Percentiles rank a stretch among this genome's conserved stretches.
These are phyloP conservation scores for Botrytis cinerea DNA, from an alignment of 2,329 filamentous ascomycete species.

Conservation along the genomic window DNA sequence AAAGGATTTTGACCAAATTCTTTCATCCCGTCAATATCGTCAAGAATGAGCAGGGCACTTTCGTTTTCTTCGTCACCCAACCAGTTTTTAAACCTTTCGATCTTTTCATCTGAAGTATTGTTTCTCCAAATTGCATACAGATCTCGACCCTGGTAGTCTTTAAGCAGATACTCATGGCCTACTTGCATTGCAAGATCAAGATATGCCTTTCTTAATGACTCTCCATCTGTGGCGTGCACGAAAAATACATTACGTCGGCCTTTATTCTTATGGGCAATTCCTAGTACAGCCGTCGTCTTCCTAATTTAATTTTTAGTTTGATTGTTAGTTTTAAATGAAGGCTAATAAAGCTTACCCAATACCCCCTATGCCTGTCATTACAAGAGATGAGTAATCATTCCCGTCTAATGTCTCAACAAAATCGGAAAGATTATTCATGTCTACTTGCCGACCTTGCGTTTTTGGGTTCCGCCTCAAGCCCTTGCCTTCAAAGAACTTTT, in stretches of 20 bases:
- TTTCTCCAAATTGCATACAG: not conserved
- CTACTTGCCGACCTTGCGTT: not conserved
- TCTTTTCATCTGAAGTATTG: not conserved
- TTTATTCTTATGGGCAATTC: not conserved
- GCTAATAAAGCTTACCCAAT: slow-evolving; percentile 7
- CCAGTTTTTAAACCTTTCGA: slow-evolving; percentile 1
- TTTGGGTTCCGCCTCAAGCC: not conserved
- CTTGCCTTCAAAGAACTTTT: slow-evolving; percentile 1
- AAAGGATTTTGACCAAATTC: not conserved
- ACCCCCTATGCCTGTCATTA: slow-evolving; percentile 2
- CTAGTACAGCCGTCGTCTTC: not conserved
- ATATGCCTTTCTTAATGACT: not conserved
- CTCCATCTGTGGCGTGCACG: not conserved
- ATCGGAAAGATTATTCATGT: not conserved
- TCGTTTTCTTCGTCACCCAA: not conserved
- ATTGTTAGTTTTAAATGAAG: not conserved
- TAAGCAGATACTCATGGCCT: not conserved
- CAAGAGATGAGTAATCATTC: not conserved
- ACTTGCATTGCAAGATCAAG: not conserved
- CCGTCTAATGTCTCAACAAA: not conserved
- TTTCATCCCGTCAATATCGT: slow-evolving; percentile 1
- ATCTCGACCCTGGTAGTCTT: not conserved
- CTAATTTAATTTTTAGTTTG: not conserved
- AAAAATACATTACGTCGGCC: not conserved
- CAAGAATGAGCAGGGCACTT: slow-evolving; percentile 10